phyloP scores from a whole-genome alignment of 202 grass and related monocot species.

The Digitaria exilis region DNA sequence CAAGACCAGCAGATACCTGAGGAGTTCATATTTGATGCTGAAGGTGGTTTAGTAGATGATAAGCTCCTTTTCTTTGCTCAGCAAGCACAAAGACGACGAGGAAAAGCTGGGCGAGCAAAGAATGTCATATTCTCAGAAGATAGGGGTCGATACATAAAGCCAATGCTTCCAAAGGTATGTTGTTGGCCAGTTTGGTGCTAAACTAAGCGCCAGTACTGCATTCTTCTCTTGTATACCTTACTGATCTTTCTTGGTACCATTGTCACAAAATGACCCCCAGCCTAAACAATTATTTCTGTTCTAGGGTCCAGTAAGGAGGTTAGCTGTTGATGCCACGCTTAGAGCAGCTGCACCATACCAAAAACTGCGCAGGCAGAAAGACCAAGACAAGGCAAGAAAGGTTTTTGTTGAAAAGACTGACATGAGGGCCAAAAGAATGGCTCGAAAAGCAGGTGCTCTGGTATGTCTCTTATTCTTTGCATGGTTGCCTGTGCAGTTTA shows the following conservation, averaged over 20 bases:
- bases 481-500: slow-evolving; percentile 25
- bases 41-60: slow-evolving; percentile 91
- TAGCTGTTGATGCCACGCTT: slow-evolving; percentile 99
- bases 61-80: slow-evolving; percentile 99
- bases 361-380: slow-evolving; percentile 82
- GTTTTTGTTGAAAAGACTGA: slow-evolving; percentile 98
- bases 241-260: slow-evolving; percentile 21
- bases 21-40: slow-evolving; percentile 98
- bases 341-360: slow-evolving; percentile 99
- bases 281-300: slow-evolving; percentile 42
- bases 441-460: slow-evolving; percentile 97
- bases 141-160: slow-evolving; percentile 88
- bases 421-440: slow-evolving; percentile 99
- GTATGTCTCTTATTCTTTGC: slow-evolving; percentile 47
- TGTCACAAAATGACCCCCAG: slow-evolving; percentile 35
- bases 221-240: slow-evolving; percentile 15
- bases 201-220: slow-evolving; percentile 11
- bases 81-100: slow-evolving; percentile 88
- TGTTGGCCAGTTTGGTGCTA: not conserved
- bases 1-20: slow-evolving; percentile 89
- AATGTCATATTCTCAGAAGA: slow-evolving; percentile 99
- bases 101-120: slow-evolving; percentile 97
- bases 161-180: slow-evolving; percentile 97
- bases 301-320: slow-evolving; percentile 91
- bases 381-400: slow-evolving; percentile 70